Evolutionary conservation across 2,329 filamentous ascomycete genomes (phyloP), one percentile per base, ranked within the genome.

Genomic region (Cytospora piceae): DNA sequence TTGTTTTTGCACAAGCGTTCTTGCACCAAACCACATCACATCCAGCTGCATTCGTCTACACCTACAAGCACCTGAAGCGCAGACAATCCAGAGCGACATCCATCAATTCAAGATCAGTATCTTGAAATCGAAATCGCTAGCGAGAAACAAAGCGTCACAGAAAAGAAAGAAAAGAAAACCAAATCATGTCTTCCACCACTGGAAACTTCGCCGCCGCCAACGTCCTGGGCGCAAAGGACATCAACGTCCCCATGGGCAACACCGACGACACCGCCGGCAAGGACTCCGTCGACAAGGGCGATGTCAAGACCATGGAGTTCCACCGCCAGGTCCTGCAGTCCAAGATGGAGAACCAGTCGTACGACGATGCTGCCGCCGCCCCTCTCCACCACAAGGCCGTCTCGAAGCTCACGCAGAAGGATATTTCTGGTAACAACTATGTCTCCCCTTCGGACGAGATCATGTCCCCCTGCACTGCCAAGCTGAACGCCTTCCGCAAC

Each of bases 391-490:
- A 37, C 5, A 15, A 29, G 31, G 42, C 42, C 42, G 42, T 46
- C 42, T 39, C 49, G 34, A 24, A 32, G 31, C 65, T 67, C 24
- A 64, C 51, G 51, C 9, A 51, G 32, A 22, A 46, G 31, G 54
- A 63, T 52, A 63, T 63, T 51, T 58, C 63, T 17, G 60, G 59
- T 31, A 66, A 62, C 66, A 68, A 63, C 63, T 94, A 94, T 79
- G 82, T 94, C 76, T 94, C 90, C 22, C 92, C 92, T 3, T 94
- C 91, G n/a, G 92, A 96, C 78, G 88, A 87, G 78, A 94, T 96
- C 81, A 91, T 93, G 88, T 93, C 90, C 72, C 92, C 92, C 42
- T 93, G 91, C 78, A 91, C 89, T 22, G 89, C 91, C 77, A 95
- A 95, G 84, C 85, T 95, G 72, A 90, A 85, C 69, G 89, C 90